Conservation (phyloP, 805 yeast genomes). For the Metschnikowia koreensis region DNA sequence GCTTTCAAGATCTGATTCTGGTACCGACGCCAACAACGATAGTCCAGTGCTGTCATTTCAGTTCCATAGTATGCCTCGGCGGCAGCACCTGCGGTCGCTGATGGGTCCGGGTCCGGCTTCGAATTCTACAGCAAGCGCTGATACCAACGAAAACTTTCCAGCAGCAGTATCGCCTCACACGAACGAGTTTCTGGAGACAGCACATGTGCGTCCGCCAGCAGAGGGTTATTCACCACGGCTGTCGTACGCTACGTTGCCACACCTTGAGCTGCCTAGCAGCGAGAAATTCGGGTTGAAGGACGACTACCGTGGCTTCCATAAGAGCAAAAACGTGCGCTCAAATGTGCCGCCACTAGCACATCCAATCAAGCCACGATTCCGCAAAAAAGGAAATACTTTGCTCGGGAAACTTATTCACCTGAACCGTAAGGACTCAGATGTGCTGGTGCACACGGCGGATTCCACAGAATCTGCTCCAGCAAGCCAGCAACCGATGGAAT, state of each 20-base stretch:
- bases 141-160: background rate
- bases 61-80: background rate
- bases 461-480: background rate
- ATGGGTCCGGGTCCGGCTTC: too few species aligned
- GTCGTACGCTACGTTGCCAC: constrained; percentile 12
- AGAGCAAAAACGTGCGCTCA: constrained; percentile 24
- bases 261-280: background rate
- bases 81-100: constrained; percentile 8
- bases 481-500: too few species aligned
- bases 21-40: background rate
- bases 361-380: constrained; percentile 49
- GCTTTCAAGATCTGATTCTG: background rate
- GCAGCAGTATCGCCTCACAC: constrained; percentile 10
- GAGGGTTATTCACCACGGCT: constrained; percentile 18
- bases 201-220: constrained; percentile 4
- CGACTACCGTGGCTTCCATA: constrained; percentile 42
- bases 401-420: constrained; percentile 41
- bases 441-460: constrained; percentile 10
- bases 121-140: too few species aligned
- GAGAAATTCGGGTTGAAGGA: constrained; percentile 13
- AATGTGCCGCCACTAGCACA: constrained; percentile 47
- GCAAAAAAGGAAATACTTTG: constrained; percentile 36
- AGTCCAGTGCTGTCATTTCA: constrained; percentile 12
- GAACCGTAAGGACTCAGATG: constrained; percentile 31
- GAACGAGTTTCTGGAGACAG: constrained; percentile 8